phyloP scores from a whole-genome alignment of 176 grass and related monocot genomes.

The Zoysia pacifica region DNA sequence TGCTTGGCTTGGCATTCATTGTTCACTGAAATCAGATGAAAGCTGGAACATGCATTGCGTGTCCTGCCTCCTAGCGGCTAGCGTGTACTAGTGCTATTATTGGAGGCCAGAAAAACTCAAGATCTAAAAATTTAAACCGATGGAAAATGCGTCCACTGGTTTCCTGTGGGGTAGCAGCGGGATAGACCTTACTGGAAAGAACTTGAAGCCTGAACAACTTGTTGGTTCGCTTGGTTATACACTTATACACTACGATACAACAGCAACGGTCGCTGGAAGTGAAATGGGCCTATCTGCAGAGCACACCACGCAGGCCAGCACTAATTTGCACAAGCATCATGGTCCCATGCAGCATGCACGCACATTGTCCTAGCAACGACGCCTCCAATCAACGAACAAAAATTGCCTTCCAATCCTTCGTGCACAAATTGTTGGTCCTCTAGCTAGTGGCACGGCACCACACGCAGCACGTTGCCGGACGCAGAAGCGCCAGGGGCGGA shows the following conservation, averaged over 20 bases:
- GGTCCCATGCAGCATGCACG: conserved; percentile 1
- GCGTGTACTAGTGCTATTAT: not conserved
- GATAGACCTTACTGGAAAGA: not conserved
- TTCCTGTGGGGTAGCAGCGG: not conserved
- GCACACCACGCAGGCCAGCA: not conserved
- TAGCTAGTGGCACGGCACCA: not conserved
- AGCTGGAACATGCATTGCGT: no score
- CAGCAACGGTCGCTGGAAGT: not conserved
- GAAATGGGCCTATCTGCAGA: not conserved
- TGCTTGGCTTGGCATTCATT: no score
- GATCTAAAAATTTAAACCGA: not conserved
- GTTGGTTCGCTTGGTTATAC: conserved; percentile 6
- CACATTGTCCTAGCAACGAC: not conserved
- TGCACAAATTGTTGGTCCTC: not conserved
- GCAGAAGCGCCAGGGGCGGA: conserved; percentile 8
- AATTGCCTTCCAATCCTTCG: not conserved
- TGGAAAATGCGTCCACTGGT: not conserved
- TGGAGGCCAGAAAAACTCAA: not conserved
- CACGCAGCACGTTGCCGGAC: not conserved
- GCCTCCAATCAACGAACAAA: not conserved
- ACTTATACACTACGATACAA: not conserved
- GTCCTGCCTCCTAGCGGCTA: no score
- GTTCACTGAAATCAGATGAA: no score
- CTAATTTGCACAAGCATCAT: not conserved
- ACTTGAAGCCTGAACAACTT: not conserved